Evolutionary conservation across 1,139 yeast species (phyloP), one percentile per base, ranked within the genome.

Genomic region (Kurtzmaniella quercitrusa): DNA sequence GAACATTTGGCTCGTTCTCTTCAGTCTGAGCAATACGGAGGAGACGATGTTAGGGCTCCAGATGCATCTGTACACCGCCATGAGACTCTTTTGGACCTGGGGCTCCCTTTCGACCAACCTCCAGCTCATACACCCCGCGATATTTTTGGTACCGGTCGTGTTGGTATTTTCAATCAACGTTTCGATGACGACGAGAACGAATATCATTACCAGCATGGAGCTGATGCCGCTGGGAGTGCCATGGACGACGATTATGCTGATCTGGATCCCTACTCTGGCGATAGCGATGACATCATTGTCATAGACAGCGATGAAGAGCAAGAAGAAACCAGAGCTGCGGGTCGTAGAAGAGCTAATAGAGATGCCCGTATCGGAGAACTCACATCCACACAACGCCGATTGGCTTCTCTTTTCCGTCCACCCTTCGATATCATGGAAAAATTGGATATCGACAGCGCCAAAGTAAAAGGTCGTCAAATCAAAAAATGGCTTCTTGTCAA

Each of bases 391-490:
- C 94, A 85, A 55, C 65, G 80, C 46, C 70, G 94, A 44, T 68
- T 93, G 43, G 96, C 96, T 4, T 76, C 76, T 47, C 68, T 93
- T 33, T 93, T 91, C 63, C 72, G 94, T 48, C 98, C 98, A 0
- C 98, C 98, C 0, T 93, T 88, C 65, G 98, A 93, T 54, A 68
- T 93, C 37, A 88, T 93, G 60, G 70, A 81, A 17, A 78, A 76
- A 48, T 52, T 81, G 12, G 80, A 77, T 47, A 63, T 94, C 19
- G 95, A 88, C 33, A 63, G 74, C 8, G 98, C 98, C 3, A 85
- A 82, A 53, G 53, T 59, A 2, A 68, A 73, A 48, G 98, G 95
- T 1, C 74, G 82, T 45, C 65, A 63, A 38, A 73, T 71, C 43
- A 69, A 78, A 46, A 88, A 84, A 62, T 91, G 98, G 97, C 74